Base-by-base conservation (phyloP, 208 protist species). In the Trypanosomatidae sp. region DNA sequence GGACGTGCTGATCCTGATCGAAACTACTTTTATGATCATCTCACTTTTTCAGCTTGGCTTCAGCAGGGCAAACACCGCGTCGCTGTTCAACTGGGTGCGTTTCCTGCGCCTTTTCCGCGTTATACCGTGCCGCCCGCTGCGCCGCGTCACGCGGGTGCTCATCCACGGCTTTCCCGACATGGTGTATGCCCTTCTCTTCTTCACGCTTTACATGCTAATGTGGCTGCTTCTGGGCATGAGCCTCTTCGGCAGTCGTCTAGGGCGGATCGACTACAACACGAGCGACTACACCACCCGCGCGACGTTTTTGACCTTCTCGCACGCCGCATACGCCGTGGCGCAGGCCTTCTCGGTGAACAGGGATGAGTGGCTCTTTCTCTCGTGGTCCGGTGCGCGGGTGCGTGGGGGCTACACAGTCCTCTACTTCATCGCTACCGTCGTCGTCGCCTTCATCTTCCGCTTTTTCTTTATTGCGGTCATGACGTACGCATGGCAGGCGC, bases 171-270 rank as follows among this genome's bases (percentile, higher is more conserved):
- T 95, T 73, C 82, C 84, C n/a, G 90, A 95, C 68, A 89, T 94
- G 66, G 52, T 86, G n/a, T 96, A 95, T 76, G 90, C 89, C 36
- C 68, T 95, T 28, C 62, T 94, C 70, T 87, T 98, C 76, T 95
- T 98, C 71, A 84, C 80, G n/a, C 55, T 97, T 46, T 97, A 96
- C 86, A 91, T 97, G 89, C 94, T 98, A 68, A 95, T 97, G 89
- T 93, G 89, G 90, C 75, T 95, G 66, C 73, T 98, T 13, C 78
- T 97, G 62, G 95, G 95, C 25, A 97, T 97, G 92, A 92, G 90
- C 80, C 94, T 98, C 56, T 97, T 98, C 62, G 95, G 95, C 72
- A 92, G 89, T 53, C 90, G 87, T 22, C 85, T 87, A 33, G 84
- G 79, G 46, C 77, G 71, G 79, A 74, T 93, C 44, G 64, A 92